A percentile compares a stretch with the other conserved stretches of the same genome.
These are phyloP conservation scores for Cronartium quercuum DNA, from an alignment of 1,284 basidiomycete genomes.

Conservation along the genomic window DNA sequence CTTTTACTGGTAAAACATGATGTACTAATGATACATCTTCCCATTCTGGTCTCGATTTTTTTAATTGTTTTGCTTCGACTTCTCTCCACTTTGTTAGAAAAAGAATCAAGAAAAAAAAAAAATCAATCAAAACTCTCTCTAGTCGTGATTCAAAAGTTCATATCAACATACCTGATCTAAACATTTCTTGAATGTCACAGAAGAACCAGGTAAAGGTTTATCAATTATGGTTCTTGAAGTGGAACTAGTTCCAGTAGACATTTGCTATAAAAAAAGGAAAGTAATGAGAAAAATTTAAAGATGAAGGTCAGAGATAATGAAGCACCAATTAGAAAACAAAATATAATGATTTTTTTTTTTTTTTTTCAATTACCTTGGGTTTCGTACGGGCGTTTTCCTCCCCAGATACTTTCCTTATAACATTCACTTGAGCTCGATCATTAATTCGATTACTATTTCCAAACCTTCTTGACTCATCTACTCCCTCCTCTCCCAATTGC, in stretches of 20 bases:
- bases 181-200: slow-evolving; percentile 20
- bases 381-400: no score
- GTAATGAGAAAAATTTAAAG: no score
- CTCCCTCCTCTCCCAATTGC: no score
- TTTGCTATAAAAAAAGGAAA: no score
- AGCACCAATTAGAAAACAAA: no score
- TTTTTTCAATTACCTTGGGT: no score
- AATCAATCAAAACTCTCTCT: neutral
- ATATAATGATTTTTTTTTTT: no score
- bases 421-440: no score
- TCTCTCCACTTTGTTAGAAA: slow-evolving; percentile 22
- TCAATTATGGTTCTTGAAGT: neutral
- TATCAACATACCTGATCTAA: slow-evolving; percentile 26
- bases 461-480: no score
- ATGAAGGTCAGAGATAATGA: no score
- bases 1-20: slow-evolving; percentile 34
- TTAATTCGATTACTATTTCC: no score
- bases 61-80: slow-evolving; percentile 17
- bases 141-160: neutral
- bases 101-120: neutral
- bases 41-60: slow-evolving; percentile 9
- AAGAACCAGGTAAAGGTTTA: neutral
- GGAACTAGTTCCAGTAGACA: neutral
- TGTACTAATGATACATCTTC: slow-evolving; percentile 35
- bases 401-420: no score